phyloP scores from a whole-genome alignment of 176 grass and related monocot species.

The Urochloa ruziziensis region DNA sequence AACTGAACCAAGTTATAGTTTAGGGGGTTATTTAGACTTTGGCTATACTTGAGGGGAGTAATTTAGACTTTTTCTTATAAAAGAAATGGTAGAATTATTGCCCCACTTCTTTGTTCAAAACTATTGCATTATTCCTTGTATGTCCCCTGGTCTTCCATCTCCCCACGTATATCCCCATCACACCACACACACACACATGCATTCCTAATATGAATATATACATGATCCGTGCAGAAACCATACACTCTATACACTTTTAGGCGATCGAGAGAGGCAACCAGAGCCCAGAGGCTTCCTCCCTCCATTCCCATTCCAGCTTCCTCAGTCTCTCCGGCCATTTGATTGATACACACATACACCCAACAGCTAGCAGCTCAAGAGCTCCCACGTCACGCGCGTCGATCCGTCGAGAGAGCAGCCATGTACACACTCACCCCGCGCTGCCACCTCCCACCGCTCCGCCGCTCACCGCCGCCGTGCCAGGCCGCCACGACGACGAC shows the following conservation, averaged over 20 bases:
- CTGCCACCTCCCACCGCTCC: constrained; percentile 31
- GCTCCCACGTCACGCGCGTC: background rate
- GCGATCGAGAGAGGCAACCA: background rate
- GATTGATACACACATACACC: background rate
- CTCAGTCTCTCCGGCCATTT: background rate
- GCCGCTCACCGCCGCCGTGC: constrained; percentile 14
- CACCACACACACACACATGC: constrained; percentile 34
- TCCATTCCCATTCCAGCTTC: background rate
- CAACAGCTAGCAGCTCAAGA: background rate
- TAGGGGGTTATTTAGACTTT: too few species aligned
- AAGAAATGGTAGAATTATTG: background rate
- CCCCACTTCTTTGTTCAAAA: background rate
- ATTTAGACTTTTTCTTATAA: too few species aligned
- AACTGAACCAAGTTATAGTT: too few species aligned
- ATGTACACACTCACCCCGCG: constrained; percentile 57
- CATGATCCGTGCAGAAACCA: background rate
- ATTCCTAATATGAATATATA: too few species aligned
- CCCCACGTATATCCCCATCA: constrained; percentile 52
- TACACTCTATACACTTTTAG: background rate
- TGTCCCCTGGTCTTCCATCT: constrained; percentile 8
- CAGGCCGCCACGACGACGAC: constrained; percentile 20
- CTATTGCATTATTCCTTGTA: background rate
- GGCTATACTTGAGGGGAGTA: too few species aligned
- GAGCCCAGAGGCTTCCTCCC: background rate
- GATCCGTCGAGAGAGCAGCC: background rate